Percentiles rank a stretch among this genome's conserved stretches.
Evolutionary conservation across 116 monocot genomes (phyloP).

Genomic region (Dioscorea cayenensis): DNA sequence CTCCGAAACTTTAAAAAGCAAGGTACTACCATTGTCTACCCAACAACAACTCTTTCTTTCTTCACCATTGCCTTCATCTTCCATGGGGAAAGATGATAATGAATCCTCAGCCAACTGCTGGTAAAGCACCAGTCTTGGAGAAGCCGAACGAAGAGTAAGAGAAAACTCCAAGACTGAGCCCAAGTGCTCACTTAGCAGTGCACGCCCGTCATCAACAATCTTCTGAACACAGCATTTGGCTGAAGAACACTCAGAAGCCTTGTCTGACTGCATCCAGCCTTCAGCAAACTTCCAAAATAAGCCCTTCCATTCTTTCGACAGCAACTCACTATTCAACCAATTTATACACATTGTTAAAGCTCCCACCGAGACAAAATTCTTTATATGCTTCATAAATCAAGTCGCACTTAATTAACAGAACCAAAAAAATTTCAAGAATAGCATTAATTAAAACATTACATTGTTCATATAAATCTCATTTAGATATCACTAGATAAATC

Average conservation of each 20-base stretch:
- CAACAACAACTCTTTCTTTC: slow-evolving; percentile 57
- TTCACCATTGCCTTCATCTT: slow-evolving; percentile 10
- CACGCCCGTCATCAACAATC: slow-evolving; percentile 50
- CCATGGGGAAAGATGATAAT: slow-evolving; percentile 32
- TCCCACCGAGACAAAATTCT: background rate
- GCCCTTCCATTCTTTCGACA: slow-evolving; percentile 72
- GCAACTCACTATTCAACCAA: slow-evolving; percentile 53
- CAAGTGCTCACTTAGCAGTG: slow-evolving; percentile 57
- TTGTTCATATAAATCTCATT: too few relatives aligned
- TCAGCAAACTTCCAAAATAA: slow-evolving; percentile 80
- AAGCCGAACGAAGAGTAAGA: slow-evolving; percentile 76
- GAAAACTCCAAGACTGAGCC: slow-evolving; percentile 78
- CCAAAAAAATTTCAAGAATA: too few relatives aligned
- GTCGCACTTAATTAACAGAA: background rate
- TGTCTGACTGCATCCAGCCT: slow-evolving; percentile 55
- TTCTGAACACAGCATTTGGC: slow-evolving; percentile 65
- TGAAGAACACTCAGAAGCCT: slow-evolving; percentile 42
- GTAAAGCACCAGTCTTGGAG: slow-evolving; percentile 76
- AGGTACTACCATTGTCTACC: slow-evolving; percentile 70
- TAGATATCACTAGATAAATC: too few relatives aligned
- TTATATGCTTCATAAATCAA: background rate
- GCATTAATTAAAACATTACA: too few relatives aligned
- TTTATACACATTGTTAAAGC: background rate
- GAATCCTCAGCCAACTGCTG: slow-evolving; percentile 83
- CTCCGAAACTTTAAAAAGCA: slow-evolving; percentile 53